These are phyloP conservation scores for Didymella keratinophila DNA, from an alignment of 2,329 filamentous ascomycete species.

Conservation along the genomic window DNA sequence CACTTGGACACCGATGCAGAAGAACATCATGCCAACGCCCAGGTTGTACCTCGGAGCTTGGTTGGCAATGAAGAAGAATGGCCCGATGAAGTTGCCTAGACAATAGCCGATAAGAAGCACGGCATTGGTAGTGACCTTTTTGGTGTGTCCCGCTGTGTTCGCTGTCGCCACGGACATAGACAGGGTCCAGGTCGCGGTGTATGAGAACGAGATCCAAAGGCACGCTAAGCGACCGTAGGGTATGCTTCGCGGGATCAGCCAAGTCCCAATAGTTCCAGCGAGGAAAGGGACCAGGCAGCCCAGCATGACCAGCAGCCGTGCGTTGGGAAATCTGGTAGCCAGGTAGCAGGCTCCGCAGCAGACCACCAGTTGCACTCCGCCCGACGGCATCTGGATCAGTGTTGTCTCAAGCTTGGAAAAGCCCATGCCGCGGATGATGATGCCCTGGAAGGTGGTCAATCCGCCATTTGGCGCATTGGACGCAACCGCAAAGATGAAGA, in stretches of 20 bases:
- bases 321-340: not conserved
- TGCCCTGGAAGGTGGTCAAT: not conserved
- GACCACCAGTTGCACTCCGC: not conserved
- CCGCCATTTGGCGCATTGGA: slow-evolving; percentile 3
- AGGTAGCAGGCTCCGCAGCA: not conserved
- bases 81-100: not conserved
- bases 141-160: not conserved
- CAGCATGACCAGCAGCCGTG: not conserved
- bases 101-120: not conserved
- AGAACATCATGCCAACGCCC: not conserved
- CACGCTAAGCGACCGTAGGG: not conserved
- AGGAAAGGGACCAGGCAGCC: slow-evolving; percentile 1
- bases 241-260: not conserved
- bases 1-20: not conserved
- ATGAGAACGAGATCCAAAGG: not conserved
- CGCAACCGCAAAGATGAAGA: not conserved
- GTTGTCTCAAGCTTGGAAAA: not conserved
- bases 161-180: not conserved
- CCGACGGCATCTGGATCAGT: not conserved
- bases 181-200: not conserved
- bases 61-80: not conserved
- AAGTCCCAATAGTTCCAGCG: slow-evolving; percentile 3
- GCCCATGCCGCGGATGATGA: not conserved
- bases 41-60: not conserved
- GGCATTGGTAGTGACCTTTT: not conserved